These are phyloP conservation scores for Vachellia pachyceras DNA, from an alignment of 306 rosid genomes.

Conservation along the genomic window DNA sequence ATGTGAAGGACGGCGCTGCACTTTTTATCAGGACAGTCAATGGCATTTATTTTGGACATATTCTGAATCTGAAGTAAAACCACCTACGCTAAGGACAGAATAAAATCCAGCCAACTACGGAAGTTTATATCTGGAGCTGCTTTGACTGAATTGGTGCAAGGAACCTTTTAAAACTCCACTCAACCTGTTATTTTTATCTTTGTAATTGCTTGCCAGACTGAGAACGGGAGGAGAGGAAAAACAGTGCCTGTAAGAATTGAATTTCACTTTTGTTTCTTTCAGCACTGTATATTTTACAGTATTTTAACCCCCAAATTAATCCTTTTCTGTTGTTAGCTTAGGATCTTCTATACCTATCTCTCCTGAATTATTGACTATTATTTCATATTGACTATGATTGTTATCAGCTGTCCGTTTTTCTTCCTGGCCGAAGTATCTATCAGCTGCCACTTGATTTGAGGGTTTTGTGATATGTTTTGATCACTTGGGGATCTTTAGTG, in stretches of 20 bases:
- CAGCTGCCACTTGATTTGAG: not conserved
- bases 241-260: not conserved
- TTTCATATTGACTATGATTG: not conserved
- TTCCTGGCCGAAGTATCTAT: no score
- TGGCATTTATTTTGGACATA: constrained; percentile 33
- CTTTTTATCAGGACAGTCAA: constrained; percentile 5
- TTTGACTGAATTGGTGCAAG: constrained; percentile 1
- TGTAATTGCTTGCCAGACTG: not conserved
- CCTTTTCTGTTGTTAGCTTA: not conserved
- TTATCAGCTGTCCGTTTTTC: not conserved
- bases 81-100: not conserved
- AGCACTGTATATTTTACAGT: not conserved
- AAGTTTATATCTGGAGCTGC: constrained; percentile 13
- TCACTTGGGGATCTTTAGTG: not conserved
- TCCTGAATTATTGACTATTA: not conserved
- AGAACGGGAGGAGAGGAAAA: not conserved
- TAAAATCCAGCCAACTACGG: constrained; percentile 17
- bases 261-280: constrained; percentile 10
- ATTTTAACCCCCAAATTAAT: not conserved
- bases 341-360: not conserved
- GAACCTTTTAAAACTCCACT: not conserved
- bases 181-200: not conserved
- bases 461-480: not conserved
- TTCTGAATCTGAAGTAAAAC: constrained; percentile 17
- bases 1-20: not conserved